A percentile compares a stretch with the other conserved stretches of the same genome.
Conservation (phyloP, 352 stramenopile species). For the Phytopythium helicoides region DNA sequence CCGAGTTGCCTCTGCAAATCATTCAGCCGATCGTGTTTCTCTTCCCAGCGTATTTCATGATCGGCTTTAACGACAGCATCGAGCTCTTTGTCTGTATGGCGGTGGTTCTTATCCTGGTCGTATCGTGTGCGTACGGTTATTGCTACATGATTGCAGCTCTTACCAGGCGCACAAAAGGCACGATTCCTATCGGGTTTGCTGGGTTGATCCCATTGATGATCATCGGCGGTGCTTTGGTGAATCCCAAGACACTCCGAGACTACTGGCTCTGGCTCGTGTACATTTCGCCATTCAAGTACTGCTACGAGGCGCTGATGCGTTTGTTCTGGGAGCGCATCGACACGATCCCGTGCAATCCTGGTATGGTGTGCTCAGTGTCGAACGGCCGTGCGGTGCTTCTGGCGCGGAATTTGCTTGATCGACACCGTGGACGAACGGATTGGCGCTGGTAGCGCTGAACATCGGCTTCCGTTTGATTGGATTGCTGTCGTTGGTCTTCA, state of each 20-base stretch:
- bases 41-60: conserved; percentile 19
- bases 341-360: conserved; percentile 13
- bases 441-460: conserved; percentile 20
- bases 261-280: too few species aligned
- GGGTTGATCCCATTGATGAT: conserved; percentile 19
- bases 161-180: conserved; percentile 5
- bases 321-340: too few species aligned
- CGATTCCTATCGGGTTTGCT: conserved; percentile 13
- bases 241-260: conserved; percentile 12
- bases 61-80: conserved; percentile 10
- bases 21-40: conserved; percentile 19
- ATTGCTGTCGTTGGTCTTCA: conserved; percentile 6
- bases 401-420: conserved; percentile 12
- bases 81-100: conserved; percentile 11
- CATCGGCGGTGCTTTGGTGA: conserved; percentile 24
- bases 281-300: too few species aligned
- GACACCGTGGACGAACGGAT: conserved; percentile 9
- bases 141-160: conserved; percentile 23
- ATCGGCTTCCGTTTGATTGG: conserved; percentile 20
- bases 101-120: conserved; percentile 19
- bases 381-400: conserved; percentile 18
- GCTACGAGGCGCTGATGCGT: too few species aligned
- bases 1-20: conserved; percentile 17
- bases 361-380: conserved; percentile 9
- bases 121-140: conserved; percentile 8